Conservation (phyloP, 306 rosid genomes). For the Oemleria cerasiformis region DNA sequence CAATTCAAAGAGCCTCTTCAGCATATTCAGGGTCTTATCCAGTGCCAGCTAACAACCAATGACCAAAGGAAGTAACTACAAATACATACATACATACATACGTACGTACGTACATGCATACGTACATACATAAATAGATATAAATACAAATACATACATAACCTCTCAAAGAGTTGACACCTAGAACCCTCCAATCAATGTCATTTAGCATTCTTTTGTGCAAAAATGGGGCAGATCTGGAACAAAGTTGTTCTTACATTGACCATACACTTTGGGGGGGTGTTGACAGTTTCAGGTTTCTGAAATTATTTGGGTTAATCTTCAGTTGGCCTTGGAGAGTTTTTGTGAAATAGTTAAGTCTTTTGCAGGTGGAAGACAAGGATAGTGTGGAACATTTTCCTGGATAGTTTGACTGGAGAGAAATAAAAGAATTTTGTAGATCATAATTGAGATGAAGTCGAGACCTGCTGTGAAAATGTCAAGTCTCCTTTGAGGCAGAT, state of each 20-base stretch:
- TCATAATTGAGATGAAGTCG: not conserved
- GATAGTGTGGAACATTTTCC: not conserved
- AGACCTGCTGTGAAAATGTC: not conserved
- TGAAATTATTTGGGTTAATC: not conserved
- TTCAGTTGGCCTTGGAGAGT: not conserved
- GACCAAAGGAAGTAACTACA: not conserved
- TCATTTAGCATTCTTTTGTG: not conserved
- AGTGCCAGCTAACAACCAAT: not conserved
- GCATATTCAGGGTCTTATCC: not conserved
- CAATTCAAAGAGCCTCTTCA: not conserved
- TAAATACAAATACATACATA: not conserved
- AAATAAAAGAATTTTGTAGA: not conserved
- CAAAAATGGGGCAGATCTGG: not conserved
- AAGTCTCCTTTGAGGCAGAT: not conserved
- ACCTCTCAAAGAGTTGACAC: not conserved
- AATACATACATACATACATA: no score
- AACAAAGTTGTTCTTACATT: not conserved
- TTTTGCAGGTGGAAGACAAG: not conserved
- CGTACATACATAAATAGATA: not conserved
- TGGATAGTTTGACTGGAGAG: not conserved
- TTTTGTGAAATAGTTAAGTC: not conserved
- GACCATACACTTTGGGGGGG: not conserved
- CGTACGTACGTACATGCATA: not conserved
- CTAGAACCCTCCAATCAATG: not conserved
- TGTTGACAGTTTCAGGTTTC: not conserved